Evolutionary conservation across 768 basidiomycete species (phyloP).

Genomic region (Aureoboletus auriporus): DNA sequence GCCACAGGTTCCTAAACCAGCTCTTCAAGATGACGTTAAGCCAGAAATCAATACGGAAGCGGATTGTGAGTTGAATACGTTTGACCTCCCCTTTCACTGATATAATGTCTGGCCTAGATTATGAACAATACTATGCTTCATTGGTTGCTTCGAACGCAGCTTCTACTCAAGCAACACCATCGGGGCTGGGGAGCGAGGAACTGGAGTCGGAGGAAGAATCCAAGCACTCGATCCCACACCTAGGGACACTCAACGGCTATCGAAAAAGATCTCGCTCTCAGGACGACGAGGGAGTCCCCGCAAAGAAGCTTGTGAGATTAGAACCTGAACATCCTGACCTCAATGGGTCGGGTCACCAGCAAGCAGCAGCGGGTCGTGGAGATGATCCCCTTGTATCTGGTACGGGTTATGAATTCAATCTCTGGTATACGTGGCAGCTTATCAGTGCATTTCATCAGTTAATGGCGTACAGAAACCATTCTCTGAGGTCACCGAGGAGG

Average conservation of each 20-base stretch:
- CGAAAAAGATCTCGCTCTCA: constrained; percentile 68
- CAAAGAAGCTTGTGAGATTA: constrained; percentile 41
- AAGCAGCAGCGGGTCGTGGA: constrained; percentile 1
- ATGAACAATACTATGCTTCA: constrained; percentile 80
- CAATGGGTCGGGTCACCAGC: constrained; percentile 5
- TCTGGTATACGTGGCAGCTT: neutral
- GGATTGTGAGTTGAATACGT: constrained; percentile 50
- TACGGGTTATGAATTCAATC: constrained; percentile 27
- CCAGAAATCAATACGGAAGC: constrained; percentile 52
- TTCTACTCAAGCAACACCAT: constrained; percentile 60
- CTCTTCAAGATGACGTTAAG: constrained; percentile 32
- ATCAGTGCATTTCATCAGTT: constrained; percentile 41
- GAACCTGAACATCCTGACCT: constrained; percentile 28
- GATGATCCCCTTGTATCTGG: constrained; percentile 70
- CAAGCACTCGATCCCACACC: constrained; percentile 62
- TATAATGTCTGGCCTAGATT: constrained; percentile 43
- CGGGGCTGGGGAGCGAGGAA: constrained; percentile 50
- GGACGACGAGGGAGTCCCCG: constrained; percentile 47
- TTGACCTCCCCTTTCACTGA: neutral
- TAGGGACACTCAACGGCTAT: constrained; percentile 63
- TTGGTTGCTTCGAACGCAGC: constrained; percentile 60
- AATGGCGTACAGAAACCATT: constrained; percentile 70
- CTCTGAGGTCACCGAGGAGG: constrained; percentile 84
- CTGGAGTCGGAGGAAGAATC: constrained; percentile 69
- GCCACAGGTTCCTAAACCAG: constrained; percentile 25